phyloP scores from a whole-genome alignment of 2,329 filamentous ascomycete species.

The Geosmithia morbida region DNA sequence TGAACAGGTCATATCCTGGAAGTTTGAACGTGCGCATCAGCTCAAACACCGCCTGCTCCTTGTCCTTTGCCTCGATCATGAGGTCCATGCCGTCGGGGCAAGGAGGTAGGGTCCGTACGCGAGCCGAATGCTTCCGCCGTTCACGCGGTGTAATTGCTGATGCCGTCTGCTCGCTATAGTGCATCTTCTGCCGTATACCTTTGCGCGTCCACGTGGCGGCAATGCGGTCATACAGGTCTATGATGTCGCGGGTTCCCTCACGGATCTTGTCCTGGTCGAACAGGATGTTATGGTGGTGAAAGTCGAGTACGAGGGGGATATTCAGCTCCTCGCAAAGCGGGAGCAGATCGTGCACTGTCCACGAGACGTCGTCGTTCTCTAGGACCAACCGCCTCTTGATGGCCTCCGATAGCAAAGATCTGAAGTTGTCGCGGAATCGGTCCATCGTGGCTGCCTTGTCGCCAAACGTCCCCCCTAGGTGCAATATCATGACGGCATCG shows the following conservation, averaged over 20 bases:
- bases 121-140: conserved; percentile 70
- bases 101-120: conserved; percentile 68
- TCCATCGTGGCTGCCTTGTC: conserved; percentile 69
- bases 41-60: conserved; percentile 92
- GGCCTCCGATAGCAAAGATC: conserved; percentile 43
- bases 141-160: conserved; percentile 60
- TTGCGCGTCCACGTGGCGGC: conserved; percentile 73
- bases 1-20: conserved; percentile 62
- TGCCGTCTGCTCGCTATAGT: conserved; percentile 65
- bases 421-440: conserved; percentile 66
- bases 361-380: conserved; percentile 89
- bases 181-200: conserved; percentile 85
- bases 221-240: conserved; percentile 60
- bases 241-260: conserved; percentile 76
- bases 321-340: conserved; percentile 88
- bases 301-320: conserved; percentile 86
- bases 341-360: conserved; percentile 82
- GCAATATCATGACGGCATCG: conserved; percentile 87
- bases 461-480: conserved; percentile 84
- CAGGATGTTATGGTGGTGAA: conserved; percentile 89
- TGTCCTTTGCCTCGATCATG: conserved; percentile 99
- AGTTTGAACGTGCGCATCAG: conserved; percentile 81
- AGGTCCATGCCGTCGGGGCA: conserved; percentile 76
- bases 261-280: conserved; percentile 56
- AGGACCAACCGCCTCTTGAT: conserved; percentile 74